Evolutionary conservation across 2,329 filamentous ascomycete species (phyloP).

Genomic region (Phaeoacremonium minimum): DNA sequence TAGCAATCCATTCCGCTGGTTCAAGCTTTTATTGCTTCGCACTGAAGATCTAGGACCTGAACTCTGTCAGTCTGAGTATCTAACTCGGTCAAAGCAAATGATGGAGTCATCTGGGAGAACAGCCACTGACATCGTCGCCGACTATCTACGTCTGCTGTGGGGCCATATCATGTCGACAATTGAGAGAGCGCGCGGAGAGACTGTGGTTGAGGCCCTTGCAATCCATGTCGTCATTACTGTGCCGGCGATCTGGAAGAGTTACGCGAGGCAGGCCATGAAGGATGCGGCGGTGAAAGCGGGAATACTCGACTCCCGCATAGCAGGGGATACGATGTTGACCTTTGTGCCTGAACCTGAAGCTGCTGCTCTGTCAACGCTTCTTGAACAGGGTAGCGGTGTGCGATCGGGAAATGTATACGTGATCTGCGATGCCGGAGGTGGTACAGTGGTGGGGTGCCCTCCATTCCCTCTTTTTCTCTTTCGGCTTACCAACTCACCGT

Average conservation of each 20-base stretch:
- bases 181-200: slow-evolving; percentile 5
- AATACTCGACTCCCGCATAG: slow-evolving; percentile 9
- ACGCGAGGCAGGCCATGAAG: slow-evolving; percentile 14
- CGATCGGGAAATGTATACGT: slow-evolving; percentile 10
- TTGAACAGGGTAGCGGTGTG: slow-evolving; percentile 1
- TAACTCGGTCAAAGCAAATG: slow-evolving; percentile 5
- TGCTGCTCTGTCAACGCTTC: slow-evolving; percentile 15
- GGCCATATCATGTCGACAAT: slow-evolving; percentile 13
- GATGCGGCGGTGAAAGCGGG: slow-evolving; percentile 13
- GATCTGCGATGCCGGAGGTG: slow-evolving; percentile 18
- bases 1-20: slow-evolving; percentile 17
- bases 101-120: slow-evolving; percentile 12
- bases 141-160: slow-evolving; percentile 19
- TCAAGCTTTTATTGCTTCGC: slow-evolving; percentile 17
- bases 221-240: slow-evolving; percentile 17
- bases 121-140: slow-evolving; percentile 13
- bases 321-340: slow-evolving; percentile 11
- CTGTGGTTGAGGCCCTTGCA: slow-evolving; percentile 7
- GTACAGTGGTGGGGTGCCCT: slow-evolving; percentile 15
- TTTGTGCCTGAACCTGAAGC: slow-evolving; percentile 20
- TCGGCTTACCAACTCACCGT: not conserved
- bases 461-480: not conserved
- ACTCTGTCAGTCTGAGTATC: slow-evolving; percentile 8
- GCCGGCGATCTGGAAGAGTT: slow-evolving; percentile 19
- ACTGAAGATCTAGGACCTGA: slow-evolving; percentile 11